These are phyloP conservation scores for Cajanus cajan DNA, from an alignment of 306 rosid species.

Conservation along the genomic window DNA sequence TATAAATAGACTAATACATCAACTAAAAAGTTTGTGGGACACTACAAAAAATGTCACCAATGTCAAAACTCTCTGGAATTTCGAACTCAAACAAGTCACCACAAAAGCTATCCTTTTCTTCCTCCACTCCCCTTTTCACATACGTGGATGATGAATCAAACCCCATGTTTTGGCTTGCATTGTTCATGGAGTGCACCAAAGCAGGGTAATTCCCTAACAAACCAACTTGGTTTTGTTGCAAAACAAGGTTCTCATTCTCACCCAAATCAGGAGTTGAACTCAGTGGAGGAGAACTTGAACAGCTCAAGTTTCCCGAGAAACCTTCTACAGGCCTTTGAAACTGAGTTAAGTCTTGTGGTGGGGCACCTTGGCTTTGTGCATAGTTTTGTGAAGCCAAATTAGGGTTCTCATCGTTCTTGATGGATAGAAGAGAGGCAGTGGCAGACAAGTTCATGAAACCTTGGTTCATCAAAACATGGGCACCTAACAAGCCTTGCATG, in stretches of 20 bases:
- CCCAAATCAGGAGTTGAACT: slow-evolving; percentile 20
- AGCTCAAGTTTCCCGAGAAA: slow-evolving; percentile 16
- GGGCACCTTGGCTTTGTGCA: slow-evolving; percentile 27
- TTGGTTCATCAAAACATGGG: slow-evolving; percentile 54
- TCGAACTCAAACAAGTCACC: slow-evolving; percentile 64
- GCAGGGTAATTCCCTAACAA: slow-evolving; percentile 22
- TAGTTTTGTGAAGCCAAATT: slow-evolving; percentile 28
- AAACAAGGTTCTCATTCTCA: slow-evolving; percentile 20
- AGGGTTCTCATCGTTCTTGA: slow-evolving; percentile 40
- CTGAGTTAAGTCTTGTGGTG: slow-evolving; percentile 26
- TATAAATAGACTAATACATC: neutral
- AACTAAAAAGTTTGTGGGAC: neutral
- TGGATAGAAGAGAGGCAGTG: slow-evolving; percentile 39
- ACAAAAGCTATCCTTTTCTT: slow-evolving; percentile 62
- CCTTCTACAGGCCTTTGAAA: slow-evolving; percentile 32
- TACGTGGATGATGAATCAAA: slow-evolving; percentile 59
- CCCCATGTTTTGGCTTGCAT: slow-evolving; percentile 28
- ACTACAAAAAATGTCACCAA: slow-evolving; percentile 39
- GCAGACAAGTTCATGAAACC: slow-evolving; percentile 47
- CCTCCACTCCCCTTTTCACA: slow-evolving; percentile 49
- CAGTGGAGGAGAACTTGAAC: slow-evolving; percentile 36
- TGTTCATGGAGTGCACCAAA: slow-evolving; percentile 17
- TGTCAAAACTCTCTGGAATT: slow-evolving; percentile 64
- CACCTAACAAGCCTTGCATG: slow-evolving; percentile 48
- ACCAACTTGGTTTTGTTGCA: slow-evolving; percentile 34